Base-by-base conservation (phyloP, 2,329 filamentous ascomycete genomes). In the Aspergillus melleus region DNA sequence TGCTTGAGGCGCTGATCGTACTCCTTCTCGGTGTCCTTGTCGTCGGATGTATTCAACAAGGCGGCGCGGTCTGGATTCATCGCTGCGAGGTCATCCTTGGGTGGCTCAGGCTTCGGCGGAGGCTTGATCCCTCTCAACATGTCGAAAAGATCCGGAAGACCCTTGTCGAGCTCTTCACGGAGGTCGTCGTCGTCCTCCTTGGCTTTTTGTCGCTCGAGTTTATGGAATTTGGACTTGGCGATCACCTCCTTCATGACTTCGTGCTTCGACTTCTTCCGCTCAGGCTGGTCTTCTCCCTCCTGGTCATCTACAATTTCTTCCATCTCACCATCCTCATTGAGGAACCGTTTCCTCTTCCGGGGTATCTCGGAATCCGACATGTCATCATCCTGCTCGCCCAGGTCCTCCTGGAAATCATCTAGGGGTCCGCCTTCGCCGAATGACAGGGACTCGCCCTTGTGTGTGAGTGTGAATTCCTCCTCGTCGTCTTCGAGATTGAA, bases 171-270 rank as follows among this genome's bases (percentile, higher is more conserved):
- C 73, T 93, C 87, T 60, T 88, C 88, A 60, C 92, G 85, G 56
- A 97, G 76, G 65, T 96, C 94, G 54, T 96, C 92, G 67, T 99
- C 95, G 53, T 95, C 92, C 62, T 98, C 95, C 72, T 96, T 97
- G 29, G 87, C 87, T 61, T 91, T 88, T 76, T 99, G 95, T 46
- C 95, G 88, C 78, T 98, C 93, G 72, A 94, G 93, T 78, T 96
- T 98, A 83, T 97, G 86, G 63, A 91, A 83, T 74, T 99, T 99
- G 1, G 94, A 98, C 77, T 99, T 99, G 61, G 93, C 91, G 66
- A 99, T 97, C 62, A 99, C 84, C 76, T 99, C 96, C 70, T 96
- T 90, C 91, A 98, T 97, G 53, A 99, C 91, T 76, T 99, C 95
- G 56, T 95, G 90, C 78, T 97, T 98, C 3, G 89, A 89, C 80